A percentile compares a stretch with the other conserved stretches of the same genome.
Conservation (phyloP, 2,329 filamentous ascomycete species). For the Neofusicoccum sp. region DNA sequence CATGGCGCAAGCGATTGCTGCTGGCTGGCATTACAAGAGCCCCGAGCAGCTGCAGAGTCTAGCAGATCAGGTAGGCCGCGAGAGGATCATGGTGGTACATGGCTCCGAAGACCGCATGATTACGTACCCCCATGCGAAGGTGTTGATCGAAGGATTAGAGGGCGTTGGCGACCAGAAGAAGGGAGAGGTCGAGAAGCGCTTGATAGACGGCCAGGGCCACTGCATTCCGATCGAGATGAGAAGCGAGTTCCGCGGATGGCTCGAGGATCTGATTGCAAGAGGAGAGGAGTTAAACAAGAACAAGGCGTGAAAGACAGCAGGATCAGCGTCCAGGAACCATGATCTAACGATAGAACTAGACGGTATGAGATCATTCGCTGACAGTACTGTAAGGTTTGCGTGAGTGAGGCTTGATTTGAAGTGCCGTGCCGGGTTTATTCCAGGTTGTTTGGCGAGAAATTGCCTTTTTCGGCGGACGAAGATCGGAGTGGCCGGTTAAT, state of each 20-base stretch:
- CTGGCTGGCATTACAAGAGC: conserved; percentile 76
- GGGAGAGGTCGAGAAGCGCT: conserved; percentile 52
- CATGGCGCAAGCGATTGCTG: conserved; percentile 73
- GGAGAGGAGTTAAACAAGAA: conserved; percentile 45
- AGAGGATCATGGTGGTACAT: conserved; percentile 74
- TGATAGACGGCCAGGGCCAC: conserved; percentile 73
- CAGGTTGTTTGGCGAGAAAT: background rate
- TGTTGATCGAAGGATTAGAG: conserved; percentile 62
- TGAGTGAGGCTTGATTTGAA: background rate
- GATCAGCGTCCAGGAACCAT: background rate
- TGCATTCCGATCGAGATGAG: conserved; percentile 70
- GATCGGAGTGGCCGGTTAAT: background rate
- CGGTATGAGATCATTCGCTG: background rate
- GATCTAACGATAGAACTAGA: background rate
- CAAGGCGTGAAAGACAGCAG: background rate
- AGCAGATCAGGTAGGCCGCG: conserved; percentile 66
- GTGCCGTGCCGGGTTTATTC: background rate
- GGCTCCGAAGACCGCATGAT: conserved; percentile 79
- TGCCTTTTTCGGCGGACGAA: background rate
- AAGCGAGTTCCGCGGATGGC: conserved; percentile 63
- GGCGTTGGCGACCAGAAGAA: conserved; percentile 34
- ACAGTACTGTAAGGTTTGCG: background rate
- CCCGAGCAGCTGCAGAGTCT: conserved; percentile 63
- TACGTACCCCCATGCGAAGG: conserved; percentile 64
- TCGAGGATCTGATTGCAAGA: conserved; percentile 59